phyloP scores from a whole-genome alignment of 352 stramenopile genomes.

The Pelagophyceae sp. region DNA sequence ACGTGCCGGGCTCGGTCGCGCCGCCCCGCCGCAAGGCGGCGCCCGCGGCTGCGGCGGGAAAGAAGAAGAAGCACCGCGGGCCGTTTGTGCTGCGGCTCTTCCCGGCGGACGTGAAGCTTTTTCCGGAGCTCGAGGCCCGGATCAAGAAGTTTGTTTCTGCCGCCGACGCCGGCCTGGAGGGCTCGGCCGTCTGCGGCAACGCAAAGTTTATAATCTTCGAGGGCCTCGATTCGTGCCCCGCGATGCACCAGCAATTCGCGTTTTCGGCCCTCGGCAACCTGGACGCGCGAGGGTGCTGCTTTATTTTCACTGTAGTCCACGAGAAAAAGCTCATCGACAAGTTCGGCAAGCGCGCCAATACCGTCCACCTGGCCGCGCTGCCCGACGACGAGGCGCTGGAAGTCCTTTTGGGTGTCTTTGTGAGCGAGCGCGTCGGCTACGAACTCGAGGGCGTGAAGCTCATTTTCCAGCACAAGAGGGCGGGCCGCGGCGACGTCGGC shows the following conservation, averaged over 20 bases:
- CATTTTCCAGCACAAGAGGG: neutral
- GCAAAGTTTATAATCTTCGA: conserved; percentile 8
- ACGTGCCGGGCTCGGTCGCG: too few species aligned
- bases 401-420: neutral
- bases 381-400: neutral
- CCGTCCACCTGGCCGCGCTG: neutral
- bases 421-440: neutral
- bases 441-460: neutral
- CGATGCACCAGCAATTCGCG: neutral
- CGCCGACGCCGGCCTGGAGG: neutral
- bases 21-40: too few species aligned
- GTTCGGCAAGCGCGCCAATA: neutral
- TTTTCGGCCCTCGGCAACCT: neutral
- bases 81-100: neutral
- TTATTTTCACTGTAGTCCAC: neutral
- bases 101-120: neutral
- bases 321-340: neutral
- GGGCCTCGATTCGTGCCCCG: neutral
- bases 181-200: neutral
- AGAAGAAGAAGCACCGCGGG: neutral
- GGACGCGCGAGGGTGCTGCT: neutral
- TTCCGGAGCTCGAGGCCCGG: neutral
- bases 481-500: neutral
- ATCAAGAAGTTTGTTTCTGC: neutral
- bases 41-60: too few species aligned